phyloP scores from a whole-genome alignment of 495 filamentous ascomycete species.

The Podospora didyma region DNA sequence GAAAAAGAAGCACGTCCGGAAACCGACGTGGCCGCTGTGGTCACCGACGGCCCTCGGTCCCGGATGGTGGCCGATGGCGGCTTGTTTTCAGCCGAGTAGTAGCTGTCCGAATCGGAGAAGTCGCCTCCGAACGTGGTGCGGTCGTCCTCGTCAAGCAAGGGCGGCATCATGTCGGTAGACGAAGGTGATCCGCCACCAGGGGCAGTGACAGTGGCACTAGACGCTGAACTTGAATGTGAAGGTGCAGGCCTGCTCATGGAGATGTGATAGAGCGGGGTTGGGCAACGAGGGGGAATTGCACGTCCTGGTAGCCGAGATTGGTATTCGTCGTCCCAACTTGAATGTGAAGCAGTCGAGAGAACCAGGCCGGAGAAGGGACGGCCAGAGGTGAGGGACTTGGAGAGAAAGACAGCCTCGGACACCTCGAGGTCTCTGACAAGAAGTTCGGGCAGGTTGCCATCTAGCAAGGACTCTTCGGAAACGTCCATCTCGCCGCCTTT shows the following conservation, averaged over 20 bases:
- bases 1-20: slow-evolving; percentile 28
- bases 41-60: slow-evolving; percentile 31
- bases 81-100: slow-evolving; percentile 24
- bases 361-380: slow-evolving; percentile 28
- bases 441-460: slow-evolving; percentile 41
- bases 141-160: not conserved
- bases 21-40: slow-evolving; percentile 32
- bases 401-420: slow-evolving; percentile 34
- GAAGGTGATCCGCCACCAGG: not conserved
- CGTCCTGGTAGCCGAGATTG: slow-evolving; percentile 14
- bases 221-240: not conserved
- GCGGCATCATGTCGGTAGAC: not conserved
- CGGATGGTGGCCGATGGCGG: slow-evolving; percentile 24
- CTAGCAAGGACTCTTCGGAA: slow-evolving; percentile 19
- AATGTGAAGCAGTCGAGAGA: no score
- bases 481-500: slow-evolving; percentile 2
- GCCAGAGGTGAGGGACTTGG: slow-evolving; percentile 40
- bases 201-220: not conserved
- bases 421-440: slow-evolving; percentile 38
- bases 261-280: not conserved
- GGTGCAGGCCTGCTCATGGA: not conserved
- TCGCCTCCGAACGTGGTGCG: not conserved
- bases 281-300: slow-evolving; percentile 6
- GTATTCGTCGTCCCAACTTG: slow-evolving; percentile 10
- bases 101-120: slow-evolving; percentile 20